Base-by-base conservation (phyloP, 495 filamentous ascomycete genomes). In the Aspergillus diversus region DNA sequence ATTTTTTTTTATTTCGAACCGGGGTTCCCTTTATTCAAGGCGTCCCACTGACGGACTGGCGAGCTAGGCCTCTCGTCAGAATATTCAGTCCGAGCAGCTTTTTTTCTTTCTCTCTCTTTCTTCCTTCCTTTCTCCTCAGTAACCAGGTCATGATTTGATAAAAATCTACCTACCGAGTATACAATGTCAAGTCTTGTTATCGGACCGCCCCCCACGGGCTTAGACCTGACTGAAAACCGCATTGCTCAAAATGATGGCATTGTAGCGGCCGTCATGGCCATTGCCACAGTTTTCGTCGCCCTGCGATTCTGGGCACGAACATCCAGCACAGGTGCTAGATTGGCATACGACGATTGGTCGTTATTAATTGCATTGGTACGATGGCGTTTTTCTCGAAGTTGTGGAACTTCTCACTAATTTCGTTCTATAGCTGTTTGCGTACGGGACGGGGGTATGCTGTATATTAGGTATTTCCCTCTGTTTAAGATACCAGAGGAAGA, bases 261-360 rank as follows among this genome's bases (percentile, higher is more conserved):
- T 4, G 64, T 66, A 1, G 64, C 59, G 0, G 59, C 59, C 1
- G 59, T 66, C n/a, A 49, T 66, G 48, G 64, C 54, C 5, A 58
- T 62, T 33, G 64, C 64, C n/a, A 62, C 64, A 8, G 49, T 39
- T 5, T 61, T 62, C 21, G 64, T 66, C 13, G 59, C 54, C 1
- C 43, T 66, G 59, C 59, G 64, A 49, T 58, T 66, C 15, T 62
- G 59, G 59, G 64, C 64, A 16, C 54, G 64, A 17, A 62, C 42
- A 9, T 48, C 31, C 32, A 59, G 50, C n/a, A 6, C 31, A 3
- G n/a, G 11, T 49, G 34, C 59, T 5, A 13, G 11, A 1, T 49
- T 62, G 6, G 47, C 64, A 6, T 61, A 61, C 42, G 64, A 66
- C 21, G 64, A 66, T 57, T 66, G 59, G 59, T 66, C 53, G 49